Evolutionary conservation across 805 yeast species (phyloP), one percentile per base, ranked within the genome.

Genomic region (Spathaspora girioi): DNA sequence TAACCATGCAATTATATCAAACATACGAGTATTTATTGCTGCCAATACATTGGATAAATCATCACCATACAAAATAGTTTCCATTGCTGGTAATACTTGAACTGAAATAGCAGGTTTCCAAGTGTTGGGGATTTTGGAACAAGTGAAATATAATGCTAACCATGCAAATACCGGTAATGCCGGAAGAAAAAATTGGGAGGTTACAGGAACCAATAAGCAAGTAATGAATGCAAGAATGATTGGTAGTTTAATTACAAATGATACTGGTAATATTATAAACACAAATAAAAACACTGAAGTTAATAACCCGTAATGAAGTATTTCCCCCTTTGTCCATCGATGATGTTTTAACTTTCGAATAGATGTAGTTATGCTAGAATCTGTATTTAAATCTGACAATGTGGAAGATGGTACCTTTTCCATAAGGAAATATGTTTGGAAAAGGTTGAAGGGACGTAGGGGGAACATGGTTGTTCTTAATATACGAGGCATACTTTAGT

Each of bases 21-120:
- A 71, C 6, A 82, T 59, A 1, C 86, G 66, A 54, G 77, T 80
- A 15, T 87, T 84, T 14, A 83, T 75, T 5, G 92, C 81, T 1
- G 97, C 94, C 60, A 91, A 77, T 20, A 92, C 83, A 59, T 87
- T 88, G 49, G 92, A 84, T 60, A 93, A 76, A 68, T 93, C 88
- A 61, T 92, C 97, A 48, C 97, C 97, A 63, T 90, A 92, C 53
- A 93, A 72, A 50, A 92, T 87, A 41, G 97, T 89, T 67, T 92
- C 98, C 71, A 91, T 76, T 2, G 96, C 94, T 0, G 98, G 97
- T 46, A 92, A 77, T 19, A 89, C 85, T 58, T 92, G 85, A 50
- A 92, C 97, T 46, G 84, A 81, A 57, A 92, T 93, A n/a, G 91
- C 86, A 4, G 97, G 97, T 64, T 93, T 84, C 79, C 86, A 82